These are phyloP conservation scores for Rhizopogon rudus DNA, from an alignment of 768 basidiomycete genomes.

Conservation along the genomic window DNA sequence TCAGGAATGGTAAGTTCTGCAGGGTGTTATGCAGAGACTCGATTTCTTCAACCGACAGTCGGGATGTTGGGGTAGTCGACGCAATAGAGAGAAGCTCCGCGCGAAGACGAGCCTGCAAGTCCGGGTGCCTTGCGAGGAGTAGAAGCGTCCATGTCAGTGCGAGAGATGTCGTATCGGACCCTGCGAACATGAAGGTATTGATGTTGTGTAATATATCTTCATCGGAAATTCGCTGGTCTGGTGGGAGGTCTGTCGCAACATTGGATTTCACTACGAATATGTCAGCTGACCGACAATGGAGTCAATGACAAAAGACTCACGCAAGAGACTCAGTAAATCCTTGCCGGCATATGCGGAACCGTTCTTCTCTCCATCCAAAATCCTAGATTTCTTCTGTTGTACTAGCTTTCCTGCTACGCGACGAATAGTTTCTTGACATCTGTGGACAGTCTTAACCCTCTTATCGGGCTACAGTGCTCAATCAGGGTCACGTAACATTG, in stretches of 20 bases:
- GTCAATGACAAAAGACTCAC: constrained; percentile 40
- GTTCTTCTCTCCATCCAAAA: constrained; percentile 51
- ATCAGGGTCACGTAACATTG: background rate
- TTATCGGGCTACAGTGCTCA: constrained; percentile 44
- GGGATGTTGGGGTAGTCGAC: constrained; percentile 35
- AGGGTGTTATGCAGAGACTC: constrained; percentile 53
- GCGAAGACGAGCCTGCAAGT: constrained; percentile 66
- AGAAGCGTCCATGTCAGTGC: constrained; percentile 83
- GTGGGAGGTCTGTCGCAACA: constrained; percentile 59
- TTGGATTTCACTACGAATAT: constrained; percentile 72
- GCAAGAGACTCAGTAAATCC: constrained; percentile 72
- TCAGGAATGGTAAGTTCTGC: constrained; percentile 61
- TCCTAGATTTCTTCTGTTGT: constrained; percentile 72
- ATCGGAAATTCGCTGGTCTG: constrained; percentile 75
- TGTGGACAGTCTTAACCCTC: constrained; percentile 41
- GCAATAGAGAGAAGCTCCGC: constrained; percentile 53
- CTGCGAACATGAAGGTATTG: constrained; percentile 88
- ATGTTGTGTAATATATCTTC: constrained; percentile 83
- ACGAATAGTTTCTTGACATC: constrained; percentile 58
- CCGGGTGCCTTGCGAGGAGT: constrained; percentile 63
- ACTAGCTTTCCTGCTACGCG: constrained; percentile 73
- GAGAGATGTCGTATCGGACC: constrained; percentile 83
- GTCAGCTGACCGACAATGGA: constrained; percentile 6
- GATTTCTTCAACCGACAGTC: constrained; percentile 59
- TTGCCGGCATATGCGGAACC: constrained; percentile 53